phyloP scores from a whole-genome alignment of 352 stramenopile genomes.

The Pythium folliculosum region DNA sequence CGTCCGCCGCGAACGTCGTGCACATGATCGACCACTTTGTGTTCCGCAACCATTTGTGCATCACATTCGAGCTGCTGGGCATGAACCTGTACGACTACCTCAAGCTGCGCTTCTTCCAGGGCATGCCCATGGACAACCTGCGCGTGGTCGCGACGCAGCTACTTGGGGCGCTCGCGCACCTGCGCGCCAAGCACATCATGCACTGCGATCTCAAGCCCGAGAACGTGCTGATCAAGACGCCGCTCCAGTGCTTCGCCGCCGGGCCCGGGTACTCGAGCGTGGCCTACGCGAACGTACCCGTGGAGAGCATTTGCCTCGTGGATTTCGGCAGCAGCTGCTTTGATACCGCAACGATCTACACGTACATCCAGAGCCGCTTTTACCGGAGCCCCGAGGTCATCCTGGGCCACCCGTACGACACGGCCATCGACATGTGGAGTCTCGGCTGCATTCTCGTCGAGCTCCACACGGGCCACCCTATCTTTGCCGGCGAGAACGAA shows the following conservation, averaged over 20 bases:
- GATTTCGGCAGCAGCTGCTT: constrained; percentile 98
- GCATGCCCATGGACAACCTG: constrained; percentile 90
- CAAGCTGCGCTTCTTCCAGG: constrained; percentile 94
- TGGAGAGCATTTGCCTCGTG: constrained; percentile 84
- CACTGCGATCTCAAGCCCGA: constrained; percentile 99
- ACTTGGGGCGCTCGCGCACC: constrained; percentile 71
- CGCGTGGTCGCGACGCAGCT: constrained; percentile 89
- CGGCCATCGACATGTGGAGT: constrained; percentile 91
- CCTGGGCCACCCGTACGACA: constrained; percentile 86
- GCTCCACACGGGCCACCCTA: constrained; percentile 72
- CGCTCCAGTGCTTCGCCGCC: constrained; percentile 57
- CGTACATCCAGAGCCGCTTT: constrained; percentile 98
- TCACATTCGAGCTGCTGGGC: constrained; percentile 96
- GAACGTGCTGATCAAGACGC: constrained; percentile 87
- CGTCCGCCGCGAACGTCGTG: constrained; percentile 39
- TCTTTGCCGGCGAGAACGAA: constrained; percentile 88
- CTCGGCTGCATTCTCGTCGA: constrained; percentile 87
- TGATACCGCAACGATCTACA: constrained; percentile 85
- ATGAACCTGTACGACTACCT: constrained; percentile 97
- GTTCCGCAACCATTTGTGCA: constrained; percentile 94
- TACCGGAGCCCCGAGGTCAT: constrained; percentile 98
- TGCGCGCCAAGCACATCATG: constrained; percentile 87
- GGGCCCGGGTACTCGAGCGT: constrained; percentile 75
- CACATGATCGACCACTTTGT: constrained; percentile 92
- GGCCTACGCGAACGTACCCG: constrained; percentile 45